Base-by-base conservation (phyloP, 140 eudicot species). In the Flaveria floridana region DNA sequence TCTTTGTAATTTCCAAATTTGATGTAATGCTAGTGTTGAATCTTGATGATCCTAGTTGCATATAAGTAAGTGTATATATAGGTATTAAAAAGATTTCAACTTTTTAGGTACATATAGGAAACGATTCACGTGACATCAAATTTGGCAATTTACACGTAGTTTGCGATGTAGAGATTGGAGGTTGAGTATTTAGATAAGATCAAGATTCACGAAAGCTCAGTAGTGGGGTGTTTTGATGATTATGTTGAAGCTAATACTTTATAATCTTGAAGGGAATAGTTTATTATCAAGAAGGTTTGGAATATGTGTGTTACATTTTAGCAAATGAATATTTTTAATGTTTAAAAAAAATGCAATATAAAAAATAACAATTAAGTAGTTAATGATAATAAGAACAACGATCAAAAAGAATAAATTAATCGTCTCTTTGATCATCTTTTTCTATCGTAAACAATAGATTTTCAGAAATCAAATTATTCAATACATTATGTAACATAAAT, bases 71-170 rank as follows among this genome's bases (percentile, higher is more conserved):
- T 55, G n/a, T 37, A 8, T 57, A 44, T 68, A 65, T 11, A 16
- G 65, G 78, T 41, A 34, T 30, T 30, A 50, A 68, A 28, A 20
- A 7, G 58, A 46, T 70, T 16, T 52, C 68, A 57, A 66, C 76
- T 66, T 53, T 70, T 26, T 26, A 39, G 78, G 70, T 58, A 42
- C 25, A 39, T 71, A n/a, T 63, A n/a, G 59, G 44, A 18, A 70
- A 73, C 46, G 56, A 73, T 55, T 58, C 80, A 58, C 39, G 21
- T 74, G 76, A 74, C 84, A 74, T 74, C 72, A 67, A 46, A 66
- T 46, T 30, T 67, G 56, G 21, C 76, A 20, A 66, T 80, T 80
- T 80, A 80, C 84, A 80, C 84, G 84, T 80, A 68, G 72, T 80
- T 74, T 57, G 41, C 41, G 46, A 46, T 68, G 9, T 1, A 74